phyloP scores from a whole-genome alignment of 805 yeast species.

The Myxozyma melibiosi region DNA sequence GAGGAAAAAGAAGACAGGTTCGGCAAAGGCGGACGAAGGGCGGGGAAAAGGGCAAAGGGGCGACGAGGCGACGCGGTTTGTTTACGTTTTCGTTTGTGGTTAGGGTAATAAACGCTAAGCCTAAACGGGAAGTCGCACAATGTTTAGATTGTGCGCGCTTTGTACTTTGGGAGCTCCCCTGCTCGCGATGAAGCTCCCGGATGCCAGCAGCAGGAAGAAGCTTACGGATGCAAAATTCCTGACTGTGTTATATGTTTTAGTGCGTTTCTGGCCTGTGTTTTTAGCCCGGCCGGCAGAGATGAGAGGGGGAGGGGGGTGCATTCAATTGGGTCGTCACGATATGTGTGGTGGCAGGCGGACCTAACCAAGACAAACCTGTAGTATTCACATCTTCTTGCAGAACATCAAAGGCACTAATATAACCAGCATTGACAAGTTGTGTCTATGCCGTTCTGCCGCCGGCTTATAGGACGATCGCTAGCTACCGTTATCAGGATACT shows the following conservation, averaged over 20 bases:
- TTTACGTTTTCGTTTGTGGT: constrained; percentile 3
- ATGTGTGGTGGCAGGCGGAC: too few relatives aligned
- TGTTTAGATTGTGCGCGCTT: background rate
- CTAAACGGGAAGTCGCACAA: constrained; percentile 9
- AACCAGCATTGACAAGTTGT: too few relatives aligned
- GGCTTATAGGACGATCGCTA: too few relatives aligned
- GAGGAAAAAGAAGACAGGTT: background rate
- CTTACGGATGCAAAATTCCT: background rate
- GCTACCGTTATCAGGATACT: too few relatives aligned
- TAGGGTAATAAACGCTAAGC: constrained; percentile 3
- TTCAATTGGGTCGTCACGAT: too few relatives aligned
- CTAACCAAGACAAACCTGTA: too few relatives aligned
- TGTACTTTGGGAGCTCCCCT: background rate
- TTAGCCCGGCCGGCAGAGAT: too few relatives aligned
- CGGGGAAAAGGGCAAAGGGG: background rate
- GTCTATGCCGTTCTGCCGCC: too few relatives aligned
- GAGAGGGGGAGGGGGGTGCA: too few relatives aligned
- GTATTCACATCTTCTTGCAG: too few relatives aligned
- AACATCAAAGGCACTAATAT: too few relatives aligned
- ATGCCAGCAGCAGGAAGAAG: background rate
- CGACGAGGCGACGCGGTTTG: constrained; percentile 17
- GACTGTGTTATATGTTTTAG: background rate
- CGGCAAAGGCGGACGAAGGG: background rate
- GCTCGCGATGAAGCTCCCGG: background rate
- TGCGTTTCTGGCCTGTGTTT: background rate